Conservation (phyloP, 768 basidiomycete species). For the Boletus rex-veris region DNA sequence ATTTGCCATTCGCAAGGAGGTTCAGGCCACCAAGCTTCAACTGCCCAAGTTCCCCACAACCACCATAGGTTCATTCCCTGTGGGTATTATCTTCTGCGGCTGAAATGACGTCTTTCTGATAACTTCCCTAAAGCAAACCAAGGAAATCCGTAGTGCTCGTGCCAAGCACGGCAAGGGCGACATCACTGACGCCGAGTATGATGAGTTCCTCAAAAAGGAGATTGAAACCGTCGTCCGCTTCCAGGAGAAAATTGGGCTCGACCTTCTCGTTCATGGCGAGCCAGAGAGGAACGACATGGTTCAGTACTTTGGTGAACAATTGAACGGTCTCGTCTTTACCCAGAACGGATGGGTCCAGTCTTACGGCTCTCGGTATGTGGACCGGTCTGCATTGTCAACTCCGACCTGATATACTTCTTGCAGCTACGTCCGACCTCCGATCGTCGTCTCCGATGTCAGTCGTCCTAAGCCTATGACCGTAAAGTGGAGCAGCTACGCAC, state of each 20-base stretch:
- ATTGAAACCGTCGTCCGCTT: constrained; percentile 89
- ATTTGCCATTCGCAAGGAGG: constrained; percentile 82
- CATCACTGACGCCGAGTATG: constrained; percentile 82
- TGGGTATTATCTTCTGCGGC: constrained; percentile 31
- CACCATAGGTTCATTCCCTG: constrained; percentile 98
- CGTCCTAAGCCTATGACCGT: constrained; percentile 93
- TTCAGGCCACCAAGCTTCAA: constrained; percentile 83
- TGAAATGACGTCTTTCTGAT: constrained; percentile 3
- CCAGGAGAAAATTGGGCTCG: constrained; percentile 96
- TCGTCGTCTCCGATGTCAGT: constrained; percentile 97
- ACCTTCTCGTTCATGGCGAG: constrained; percentile 97
- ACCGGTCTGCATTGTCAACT: constrained; percentile 1
- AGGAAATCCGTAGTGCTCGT: constrained; percentile 97
- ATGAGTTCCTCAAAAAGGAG: constrained; percentile 98
- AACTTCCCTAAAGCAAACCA: constrained; percentile 72
- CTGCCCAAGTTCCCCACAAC: constrained; percentile 98
- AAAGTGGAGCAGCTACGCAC: constrained; percentile 94
- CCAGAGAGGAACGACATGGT: constrained; percentile 99
- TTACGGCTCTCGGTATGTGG: constrained; percentile 89
- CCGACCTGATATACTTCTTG: constrained; percentile 7
- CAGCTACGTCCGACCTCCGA: constrained; percentile 95
- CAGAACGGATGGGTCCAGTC: constrained; percentile 99
- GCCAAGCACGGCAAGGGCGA: constrained; percentile 92
- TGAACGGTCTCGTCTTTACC: constrained; percentile 95
- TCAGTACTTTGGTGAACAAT: constrained; percentile 98